These are phyloP conservation scores for Lentinula raphanica DNA, from an alignment of 768 basidiomycete genomes.

Conservation along the genomic window DNA sequence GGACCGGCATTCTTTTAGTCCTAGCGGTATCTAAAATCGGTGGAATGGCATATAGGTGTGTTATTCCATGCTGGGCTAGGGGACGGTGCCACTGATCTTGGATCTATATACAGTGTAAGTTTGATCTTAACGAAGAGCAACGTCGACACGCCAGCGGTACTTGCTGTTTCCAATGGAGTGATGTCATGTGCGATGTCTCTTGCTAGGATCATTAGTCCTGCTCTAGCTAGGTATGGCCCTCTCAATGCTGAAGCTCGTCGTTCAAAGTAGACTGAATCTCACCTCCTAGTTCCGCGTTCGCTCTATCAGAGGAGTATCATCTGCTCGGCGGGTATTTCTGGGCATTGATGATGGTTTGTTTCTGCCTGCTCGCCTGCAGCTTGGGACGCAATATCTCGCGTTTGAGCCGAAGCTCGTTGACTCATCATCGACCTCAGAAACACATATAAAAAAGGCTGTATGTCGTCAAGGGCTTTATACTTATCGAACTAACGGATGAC, in stretches of 20 bases:
- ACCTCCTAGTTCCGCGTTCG: slow-evolving; percentile 46
- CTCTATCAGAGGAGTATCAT: slow-evolving; percentile 42
- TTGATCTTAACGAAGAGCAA: slow-evolving; percentile 57
- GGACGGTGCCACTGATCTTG: neutral
- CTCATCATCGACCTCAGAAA: neutral
- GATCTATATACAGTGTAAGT: slow-evolving; percentile 42
- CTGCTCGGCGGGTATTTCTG: slow-evolving; percentile 53
- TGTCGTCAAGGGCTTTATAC: neutral
- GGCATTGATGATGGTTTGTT: slow-evolving; percentile 32
- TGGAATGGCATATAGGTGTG: neutral
- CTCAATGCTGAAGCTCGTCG: neutral
- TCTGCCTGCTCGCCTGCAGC: neutral
- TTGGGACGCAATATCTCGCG: neutral
- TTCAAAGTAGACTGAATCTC: neutral
- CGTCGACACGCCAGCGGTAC: slow-evolving; percentile 42
- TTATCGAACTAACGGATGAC: neutral
- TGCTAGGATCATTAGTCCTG: slow-evolving; percentile 53
- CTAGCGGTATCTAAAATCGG: neutral
- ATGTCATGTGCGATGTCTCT: slow-evolving; percentile 57
- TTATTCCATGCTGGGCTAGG: too few species aligned
- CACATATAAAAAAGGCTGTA: neutral
- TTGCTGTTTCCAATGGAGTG: slow-evolving; percentile 33
- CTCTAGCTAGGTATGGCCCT: slow-evolving; percentile 51
- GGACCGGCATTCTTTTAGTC: neutral
- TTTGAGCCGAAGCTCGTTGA: neutral